Evolutionary conservation across 1,284 basidiomycete genomes (phyloP).

Genomic region (Tylopilus microsporus): DNA sequence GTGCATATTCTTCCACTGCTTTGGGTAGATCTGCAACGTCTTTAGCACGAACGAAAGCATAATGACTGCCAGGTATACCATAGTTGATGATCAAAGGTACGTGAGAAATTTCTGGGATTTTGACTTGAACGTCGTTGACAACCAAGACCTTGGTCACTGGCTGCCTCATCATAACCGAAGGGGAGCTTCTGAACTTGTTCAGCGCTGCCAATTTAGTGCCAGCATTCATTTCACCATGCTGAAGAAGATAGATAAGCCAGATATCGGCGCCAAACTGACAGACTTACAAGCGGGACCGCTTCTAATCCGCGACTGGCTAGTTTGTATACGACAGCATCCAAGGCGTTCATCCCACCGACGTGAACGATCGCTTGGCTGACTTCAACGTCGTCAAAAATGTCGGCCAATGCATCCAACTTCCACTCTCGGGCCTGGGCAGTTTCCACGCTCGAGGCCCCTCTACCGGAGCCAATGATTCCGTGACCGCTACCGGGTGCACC

Average conservation of each 20-base stretch:
- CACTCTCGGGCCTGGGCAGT: slow-evolving; percentile 89
- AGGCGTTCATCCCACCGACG: slow-evolving; percentile 78
- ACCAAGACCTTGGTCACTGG: slow-evolving; percentile 72
- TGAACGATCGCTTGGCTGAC: slow-evolving; percentile 82
- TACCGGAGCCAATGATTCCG: slow-evolving; percentile 86
- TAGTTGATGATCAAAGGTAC: slow-evolving; percentile 91
- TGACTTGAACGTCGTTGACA: slow-evolving; percentile 87
- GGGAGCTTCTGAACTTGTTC: slow-evolving; percentile 69
- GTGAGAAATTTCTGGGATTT: slow-evolving; percentile 83
- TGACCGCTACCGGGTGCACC: slow-evolving; percentile 58
- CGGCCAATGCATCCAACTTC: slow-evolving; percentile 93
- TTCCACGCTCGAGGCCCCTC: slow-evolving; percentile 74
- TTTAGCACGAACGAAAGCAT: slow-evolving; percentile 10
- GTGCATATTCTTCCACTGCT: slow-evolving; percentile 93
- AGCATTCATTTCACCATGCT: slow-evolving; percentile 86
- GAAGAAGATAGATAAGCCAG: slow-evolving; percentile 11
- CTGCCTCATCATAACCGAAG: slow-evolving; percentile 56
- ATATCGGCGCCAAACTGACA: not conserved
- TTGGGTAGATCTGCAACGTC: slow-evolving; percentile 74
- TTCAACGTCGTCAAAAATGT: slow-evolving; percentile 89
- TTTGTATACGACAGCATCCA: slow-evolving; percentile 87
- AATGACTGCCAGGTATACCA: slow-evolving; percentile 41
- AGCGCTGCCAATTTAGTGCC: slow-evolving; percentile 74
- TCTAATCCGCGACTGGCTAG: slow-evolving; percentile 82
- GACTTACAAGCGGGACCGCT: slow-evolving; percentile 47